Conservation (phyloP, 2,329 filamentous ascomycete genomes). For the Fusarium globosum region DNA sequence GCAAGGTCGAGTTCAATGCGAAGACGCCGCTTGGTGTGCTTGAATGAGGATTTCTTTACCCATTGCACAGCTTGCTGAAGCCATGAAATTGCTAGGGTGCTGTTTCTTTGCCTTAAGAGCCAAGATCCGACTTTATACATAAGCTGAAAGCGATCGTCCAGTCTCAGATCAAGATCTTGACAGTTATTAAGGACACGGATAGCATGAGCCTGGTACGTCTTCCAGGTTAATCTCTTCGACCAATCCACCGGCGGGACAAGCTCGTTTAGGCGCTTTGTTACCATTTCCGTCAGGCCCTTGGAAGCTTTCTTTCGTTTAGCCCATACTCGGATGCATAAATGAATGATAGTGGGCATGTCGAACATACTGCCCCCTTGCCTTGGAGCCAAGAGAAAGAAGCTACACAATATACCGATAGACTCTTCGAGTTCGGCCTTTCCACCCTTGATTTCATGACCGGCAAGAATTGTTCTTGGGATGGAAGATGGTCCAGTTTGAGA, state of each 20-base stretch:
- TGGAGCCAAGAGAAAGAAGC: neutral
- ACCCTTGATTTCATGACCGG: rapidly evolving
- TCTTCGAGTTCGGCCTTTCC: neutral
- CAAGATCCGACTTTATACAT: neutral
- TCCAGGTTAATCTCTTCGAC: neutral
- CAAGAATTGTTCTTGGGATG: neutral
- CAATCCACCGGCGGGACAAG: neutral
- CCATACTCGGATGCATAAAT: neutral
- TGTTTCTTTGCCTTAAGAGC: neutral
- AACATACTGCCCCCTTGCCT: rapidly evolving
- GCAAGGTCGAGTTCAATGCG: neutral
- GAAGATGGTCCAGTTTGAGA: neutral
- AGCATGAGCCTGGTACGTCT: neutral
- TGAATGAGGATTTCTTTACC: neutral
- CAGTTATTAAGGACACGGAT: neutral
- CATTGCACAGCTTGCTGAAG: neutral
- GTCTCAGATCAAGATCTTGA: neutral
- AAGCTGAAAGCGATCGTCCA: neutral
- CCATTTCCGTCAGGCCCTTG: neutral
- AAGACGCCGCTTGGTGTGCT: neutral
- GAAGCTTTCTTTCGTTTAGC: neutral
- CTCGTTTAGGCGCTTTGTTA: neutral
- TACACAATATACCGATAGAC: neutral
- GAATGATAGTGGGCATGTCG: neutral
- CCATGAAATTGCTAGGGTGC: neutral